A percentile compares a stretch with the other conserved stretches of the same genome.
These are phyloP conservation scores for Myriosclerotinia scirpicola DNA, from an alignment of 2,329 filamentous ascomycete genomes.

Conservation along the genomic window DNA sequence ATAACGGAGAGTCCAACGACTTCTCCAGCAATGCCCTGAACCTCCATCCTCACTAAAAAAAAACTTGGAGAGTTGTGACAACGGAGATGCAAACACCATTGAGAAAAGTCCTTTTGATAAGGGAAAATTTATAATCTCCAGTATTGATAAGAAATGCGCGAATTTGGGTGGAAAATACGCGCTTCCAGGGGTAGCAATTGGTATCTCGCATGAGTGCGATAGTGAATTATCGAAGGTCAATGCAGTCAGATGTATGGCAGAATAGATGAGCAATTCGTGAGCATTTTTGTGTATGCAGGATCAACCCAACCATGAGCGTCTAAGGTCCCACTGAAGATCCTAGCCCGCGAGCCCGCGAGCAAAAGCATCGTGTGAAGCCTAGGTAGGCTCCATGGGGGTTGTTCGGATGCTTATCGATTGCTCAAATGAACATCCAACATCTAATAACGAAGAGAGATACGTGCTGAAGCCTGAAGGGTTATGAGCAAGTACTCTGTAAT, in stretches of 20 bases:
- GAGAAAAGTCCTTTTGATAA: background rate
- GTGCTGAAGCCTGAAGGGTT: background rate
- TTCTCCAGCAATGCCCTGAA: conserved; percentile 20
- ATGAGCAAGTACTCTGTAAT: no score
- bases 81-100: background rate
- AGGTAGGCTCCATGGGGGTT: background rate
- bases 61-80: background rate
- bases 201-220: conserved; percentile 19
- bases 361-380: background rate
- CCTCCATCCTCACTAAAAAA: conserved; percentile 1
- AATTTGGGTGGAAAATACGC: conserved; percentile 10
- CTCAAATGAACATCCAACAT: background rate
- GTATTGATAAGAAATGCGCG: conserved; percentile 9
- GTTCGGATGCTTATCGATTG: background rate
- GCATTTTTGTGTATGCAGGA: background rate
- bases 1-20: conserved; percentile 20
- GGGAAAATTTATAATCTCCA: conserved; percentile 8
- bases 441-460: background rate
- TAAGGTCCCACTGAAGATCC: background rate
- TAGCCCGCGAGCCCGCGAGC: background rate
- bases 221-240: conserved; percentile 13
- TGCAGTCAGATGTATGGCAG: conserved; percentile 17
- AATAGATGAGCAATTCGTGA: background rate
- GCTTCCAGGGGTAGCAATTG: conserved; percentile 13
- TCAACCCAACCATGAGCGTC: conserved; percentile 8